These are phyloP conservation scores for Chaetomiaceae sp. DNA, from an alignment of 2,329 filamentous ascomycete genomes.

Conservation along the genomic window DNA sequence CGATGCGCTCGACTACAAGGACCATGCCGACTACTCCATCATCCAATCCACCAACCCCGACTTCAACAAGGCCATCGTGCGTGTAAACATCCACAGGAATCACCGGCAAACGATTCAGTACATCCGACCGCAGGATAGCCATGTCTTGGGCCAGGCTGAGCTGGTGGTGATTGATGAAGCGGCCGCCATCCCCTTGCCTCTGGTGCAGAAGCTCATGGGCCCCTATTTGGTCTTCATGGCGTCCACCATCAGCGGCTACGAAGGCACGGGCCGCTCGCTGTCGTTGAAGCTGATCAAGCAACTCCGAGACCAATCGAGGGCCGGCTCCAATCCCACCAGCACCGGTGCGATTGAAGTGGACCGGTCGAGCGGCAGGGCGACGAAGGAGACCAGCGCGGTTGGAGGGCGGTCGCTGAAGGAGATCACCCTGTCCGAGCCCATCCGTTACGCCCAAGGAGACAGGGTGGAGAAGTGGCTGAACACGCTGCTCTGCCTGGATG, in stretches of 20 bases:
- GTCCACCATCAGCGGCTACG: slow-evolving; percentile 97
- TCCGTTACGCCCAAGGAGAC: slow-evolving; percentile 87
- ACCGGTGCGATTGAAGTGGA: slow-evolving; percentile 62
- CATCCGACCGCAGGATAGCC: slow-evolving; percentile 91
- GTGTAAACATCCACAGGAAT: slow-evolving; percentile 90
- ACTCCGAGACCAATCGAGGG: slow-evolving; percentile 83
- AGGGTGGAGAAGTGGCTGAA: slow-evolving; percentile 96
- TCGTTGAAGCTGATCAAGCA: slow-evolving; percentile 97
- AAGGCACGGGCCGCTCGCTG: slow-evolving; percentile 89
- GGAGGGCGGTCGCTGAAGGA: slow-evolving; percentile 79
- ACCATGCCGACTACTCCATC: slow-evolving; percentile 96
- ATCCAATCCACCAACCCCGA: slow-evolving; percentile 97
- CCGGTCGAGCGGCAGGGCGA: slow-evolving; percentile 66
- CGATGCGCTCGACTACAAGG: slow-evolving; percentile 85
- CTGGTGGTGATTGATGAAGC: slow-evolving; percentile 95
- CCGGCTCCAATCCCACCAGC: slow-evolving; percentile 47
- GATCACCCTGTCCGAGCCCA: slow-evolving; percentile 88
- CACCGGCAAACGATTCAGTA: slow-evolving; percentile 98
- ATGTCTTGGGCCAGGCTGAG: slow-evolving; percentile 91
- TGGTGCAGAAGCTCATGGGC: slow-evolving; percentile 90
- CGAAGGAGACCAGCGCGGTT: slow-evolving; percentile 55
- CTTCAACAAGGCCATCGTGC: slow-evolving; percentile 97
- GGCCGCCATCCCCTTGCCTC: slow-evolving; percentile 86
- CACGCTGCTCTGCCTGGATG: slow-evolving; percentile 85
- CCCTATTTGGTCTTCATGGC: slow-evolving; percentile 99